Conservation (phyloP, 371 early-diverging fungal genomes). For the Rhizopus stolonifer region DNA sequence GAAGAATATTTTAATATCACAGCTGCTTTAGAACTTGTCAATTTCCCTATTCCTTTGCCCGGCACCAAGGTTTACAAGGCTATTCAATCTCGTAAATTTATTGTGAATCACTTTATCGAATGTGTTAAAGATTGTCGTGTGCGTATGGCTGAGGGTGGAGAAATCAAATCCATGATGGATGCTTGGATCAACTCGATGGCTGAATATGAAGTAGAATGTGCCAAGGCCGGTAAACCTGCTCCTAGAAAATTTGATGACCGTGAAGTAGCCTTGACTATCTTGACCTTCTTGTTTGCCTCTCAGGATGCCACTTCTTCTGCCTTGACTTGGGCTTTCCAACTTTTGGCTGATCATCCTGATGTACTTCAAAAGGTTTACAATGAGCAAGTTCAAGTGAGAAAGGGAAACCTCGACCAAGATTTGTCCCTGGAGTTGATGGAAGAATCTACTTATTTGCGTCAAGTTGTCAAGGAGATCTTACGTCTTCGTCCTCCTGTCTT, state of each 20-base stretch:
- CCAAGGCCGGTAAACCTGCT: conserved; percentile 34
- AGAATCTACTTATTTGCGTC: conserved; percentile 40
- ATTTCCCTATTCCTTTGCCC: conserved; percentile 56
- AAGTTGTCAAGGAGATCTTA: conserved; percentile 50
- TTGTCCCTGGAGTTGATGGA: conserved; percentile 48
- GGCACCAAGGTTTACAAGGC: conserved; percentile 59
- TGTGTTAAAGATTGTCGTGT: conserved; percentile 40
- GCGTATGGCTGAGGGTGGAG: conserved; percentile 39
- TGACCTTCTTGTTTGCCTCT: conserved; percentile 53
- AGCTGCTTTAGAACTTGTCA: conserved; percentile 56
- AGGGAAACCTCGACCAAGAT: conserved; percentile 26
- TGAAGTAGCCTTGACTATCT: conserved; percentile 48
- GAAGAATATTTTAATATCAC: conserved; percentile 54
- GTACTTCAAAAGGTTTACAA: conserved; percentile 42
- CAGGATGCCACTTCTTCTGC: conserved; percentile 57
- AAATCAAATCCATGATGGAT: conserved; percentile 49
- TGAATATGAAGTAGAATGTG: conserved; percentile 39
- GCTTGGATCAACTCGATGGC: conserved; percentile 48
- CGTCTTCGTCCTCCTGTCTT: conserved; percentile 54
- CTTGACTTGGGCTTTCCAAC: conserved; percentile 54
- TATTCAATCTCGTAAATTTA: conserved; percentile 52
- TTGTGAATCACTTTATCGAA: conserved; percentile 49
- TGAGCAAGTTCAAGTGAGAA: conserved; percentile 40
- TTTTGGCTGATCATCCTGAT: conserved; percentile 52
- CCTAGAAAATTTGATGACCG: conserved; percentile 47